Percentiles rank a stretch among this genome's conserved stretches.
These are phyloP conservation scores for Saccharomycopsis lassenensis DNA, from an alignment of 805 yeast species.

Conservation along the genomic window DNA sequence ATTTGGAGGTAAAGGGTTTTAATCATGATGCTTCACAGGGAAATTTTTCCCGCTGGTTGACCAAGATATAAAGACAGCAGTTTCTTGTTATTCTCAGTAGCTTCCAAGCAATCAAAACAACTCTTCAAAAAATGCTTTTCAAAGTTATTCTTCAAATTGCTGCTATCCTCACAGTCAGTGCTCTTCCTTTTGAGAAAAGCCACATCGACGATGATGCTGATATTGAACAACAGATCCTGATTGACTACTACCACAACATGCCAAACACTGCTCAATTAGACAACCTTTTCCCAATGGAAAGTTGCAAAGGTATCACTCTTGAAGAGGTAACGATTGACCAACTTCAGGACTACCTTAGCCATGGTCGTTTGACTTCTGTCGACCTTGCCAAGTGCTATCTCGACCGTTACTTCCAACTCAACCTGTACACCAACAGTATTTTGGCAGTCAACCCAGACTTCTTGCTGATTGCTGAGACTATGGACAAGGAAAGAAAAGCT, in stretches of 20 bases:
- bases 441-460: slow-evolving; percentile 23
- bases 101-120: too few relatives aligned
- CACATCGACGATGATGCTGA: too few relatives aligned
- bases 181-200: too few relatives aligned
- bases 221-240: too few relatives aligned
- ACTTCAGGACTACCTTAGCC: slow-evolving; percentile 21
- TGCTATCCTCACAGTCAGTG: slow-evolving; percentile 25
- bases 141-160: slow-evolving; percentile 29
- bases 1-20: too few relatives aligned
- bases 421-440: slow-evolving; percentile 21
- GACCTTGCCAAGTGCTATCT: slow-evolving; percentile 22
- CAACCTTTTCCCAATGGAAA: slow-evolving; percentile 19
- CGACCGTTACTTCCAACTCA: slow-evolving; percentile 22
- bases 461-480: slow-evolving; percentile 20
- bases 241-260: neutral
- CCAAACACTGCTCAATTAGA: neutral
- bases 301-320: slow-evolving; percentile 22
- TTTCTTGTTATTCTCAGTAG: too few relatives aligned
- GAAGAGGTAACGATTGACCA: slow-evolving; percentile 25
- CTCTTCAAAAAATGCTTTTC: too few relatives aligned
- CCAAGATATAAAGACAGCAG: too few relatives aligned
- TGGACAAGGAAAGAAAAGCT: slow-evolving; percentile 22
- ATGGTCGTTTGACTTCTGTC: slow-evolving; percentile 20
- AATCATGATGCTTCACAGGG: too few relatives aligned
- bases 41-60: too few relatives aligned